These are phyloP conservation scores for Helminthosporium solani DNA, from an alignment of 2,329 filamentous ascomycete species.

Conservation along the genomic window DNA sequence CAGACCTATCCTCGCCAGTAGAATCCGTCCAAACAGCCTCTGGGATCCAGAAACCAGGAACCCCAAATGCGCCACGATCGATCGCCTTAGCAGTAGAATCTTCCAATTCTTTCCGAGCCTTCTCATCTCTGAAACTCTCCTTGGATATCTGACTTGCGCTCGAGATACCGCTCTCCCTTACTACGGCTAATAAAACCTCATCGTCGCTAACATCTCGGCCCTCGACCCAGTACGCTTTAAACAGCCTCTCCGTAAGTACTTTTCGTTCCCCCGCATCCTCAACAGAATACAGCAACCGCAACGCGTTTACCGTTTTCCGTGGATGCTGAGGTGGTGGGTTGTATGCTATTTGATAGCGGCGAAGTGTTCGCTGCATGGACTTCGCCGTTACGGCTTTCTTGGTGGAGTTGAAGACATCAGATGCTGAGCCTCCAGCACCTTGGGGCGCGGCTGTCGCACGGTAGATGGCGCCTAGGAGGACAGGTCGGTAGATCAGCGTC, in stretches of 20 bases:
- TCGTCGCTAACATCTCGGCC: constrained; percentile 29
- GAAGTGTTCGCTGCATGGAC: constrained; percentile 34
- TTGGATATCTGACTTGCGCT: constrained; percentile 10
- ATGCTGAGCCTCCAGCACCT: constrained; percentile 37
- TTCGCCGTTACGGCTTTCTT: constrained; percentile 32
- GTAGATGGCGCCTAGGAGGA: constrained; percentile 40
- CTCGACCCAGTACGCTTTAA: constrained; percentile 37
- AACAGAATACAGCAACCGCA: constrained; percentile 30
- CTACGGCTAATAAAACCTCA: constrained; percentile 24
- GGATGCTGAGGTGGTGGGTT: constrained; percentile 36
- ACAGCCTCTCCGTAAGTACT: constrained; percentile 26
- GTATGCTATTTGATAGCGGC: constrained; percentile 30
- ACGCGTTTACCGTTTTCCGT: constrained; percentile 35
- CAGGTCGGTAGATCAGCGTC: constrained; percentile 28
- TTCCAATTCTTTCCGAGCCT: constrained; percentile 28
- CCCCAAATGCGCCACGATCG: constrained; percentile 36
- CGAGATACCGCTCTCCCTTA: constrained; percentile 23
- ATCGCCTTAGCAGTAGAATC: constrained; percentile 30
- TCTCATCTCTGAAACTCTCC: constrained; percentile 15
- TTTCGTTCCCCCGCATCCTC: constrained; percentile 19
- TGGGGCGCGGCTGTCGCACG: constrained; percentile 38
- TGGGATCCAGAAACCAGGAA: constrained; percentile 39
- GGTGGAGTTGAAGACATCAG: constrained; percentile 37
- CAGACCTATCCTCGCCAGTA: constrained; percentile 12
- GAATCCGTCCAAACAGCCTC: constrained; percentile 21